These are phyloP conservation scores for Scutellaria galericulata DNA, from an alignment of 257 asterid species.

Conservation along the genomic window DNA sequence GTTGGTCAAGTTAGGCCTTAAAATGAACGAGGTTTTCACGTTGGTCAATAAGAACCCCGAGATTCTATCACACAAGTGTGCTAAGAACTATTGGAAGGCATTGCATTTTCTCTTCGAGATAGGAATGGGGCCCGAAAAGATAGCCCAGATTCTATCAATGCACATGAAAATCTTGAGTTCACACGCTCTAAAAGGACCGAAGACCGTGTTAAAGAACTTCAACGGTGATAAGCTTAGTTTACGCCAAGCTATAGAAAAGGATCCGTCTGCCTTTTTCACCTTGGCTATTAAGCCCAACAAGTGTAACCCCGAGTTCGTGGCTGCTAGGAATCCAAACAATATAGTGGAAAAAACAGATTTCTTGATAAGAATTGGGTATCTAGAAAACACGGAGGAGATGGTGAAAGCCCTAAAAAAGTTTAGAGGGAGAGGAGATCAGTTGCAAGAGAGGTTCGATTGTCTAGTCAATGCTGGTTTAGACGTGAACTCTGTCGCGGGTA, in stretches of 20 bases:
- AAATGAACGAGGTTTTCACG: slow-evolving; percentile 49
- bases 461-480: slow-evolving; percentile 80
- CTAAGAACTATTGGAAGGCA: slow-evolving; percentile 71
- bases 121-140: slow-evolving; percentile 57
- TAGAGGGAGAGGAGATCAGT: slow-evolving; percentile 92
- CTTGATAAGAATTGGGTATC: slow-evolving; percentile 68
- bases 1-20: slow-evolving; percentile 73
- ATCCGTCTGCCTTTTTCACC: slow-evolving; percentile 57
- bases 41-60: slow-evolving; percentile 57
- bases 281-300: slow-evolving; percentile 64
- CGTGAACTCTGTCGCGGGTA: slow-evolving; percentile 57
- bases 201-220: slow-evolving; percentile 63
- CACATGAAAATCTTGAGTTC: slow-evolving; percentile 57
- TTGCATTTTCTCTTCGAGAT: slow-evolving; percentile 64
- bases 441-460: slow-evolving; percentile 92
- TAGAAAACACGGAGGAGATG: slow-evolving; percentile 88
- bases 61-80: slow-evolving; percentile 58
- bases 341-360: slow-evolving; percentile 61
- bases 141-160: slow-evolving; percentile 52
- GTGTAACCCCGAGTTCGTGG: slow-evolving; percentile 35
- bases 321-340: slow-evolving; percentile 60
- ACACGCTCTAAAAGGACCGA: slow-evolving; percentile 66
- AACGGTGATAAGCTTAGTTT: slow-evolving; percentile 54
- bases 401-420: slow-evolving; percentile 73
- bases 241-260: slow-evolving; percentile 53